Percentiles rank a stretch among this genome's conserved stretches.
Evolutionary conservation across 352 stramenopile genomes (phyloP).

Genomic region (Phytophthora macrochlamydospora): DNA sequence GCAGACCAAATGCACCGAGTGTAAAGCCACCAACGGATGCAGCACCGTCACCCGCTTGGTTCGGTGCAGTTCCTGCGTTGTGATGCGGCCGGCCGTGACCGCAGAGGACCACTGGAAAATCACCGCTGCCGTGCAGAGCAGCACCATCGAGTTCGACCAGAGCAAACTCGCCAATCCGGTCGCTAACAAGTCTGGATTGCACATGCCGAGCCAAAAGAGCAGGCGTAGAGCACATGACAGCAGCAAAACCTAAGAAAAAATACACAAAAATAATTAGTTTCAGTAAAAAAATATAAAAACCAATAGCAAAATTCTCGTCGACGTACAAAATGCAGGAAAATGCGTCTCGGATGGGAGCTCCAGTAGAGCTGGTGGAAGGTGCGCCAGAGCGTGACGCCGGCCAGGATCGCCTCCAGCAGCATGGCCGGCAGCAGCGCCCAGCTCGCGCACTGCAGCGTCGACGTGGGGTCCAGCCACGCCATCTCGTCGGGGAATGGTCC

Average conservation of each 20-base stretch:
- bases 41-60: constrained; percentile 51
- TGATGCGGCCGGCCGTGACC: constrained; percentile 56
- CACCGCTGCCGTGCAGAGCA: constrained; percentile 69
- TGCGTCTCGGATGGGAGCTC: constrained; percentile 56
- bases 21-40: constrained; percentile 64
- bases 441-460: constrained; percentile 42
- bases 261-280: neutral
- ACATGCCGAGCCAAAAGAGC: constrained; percentile 54
- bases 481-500: constrained; percentile 22
- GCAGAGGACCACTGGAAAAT: constrained; percentile 75
- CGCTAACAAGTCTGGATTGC: constrained; percentile 32
- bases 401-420: constrained; percentile 48
- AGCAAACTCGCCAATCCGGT: constrained; percentile 47
- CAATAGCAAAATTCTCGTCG: neutral
- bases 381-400: constrained; percentile 56
- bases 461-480: constrained; percentile 41
- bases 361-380: constrained; percentile 66
- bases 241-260: constrained; percentile 42
- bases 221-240: constrained; percentile 44
- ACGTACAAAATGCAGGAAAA: constrained; percentile 65
- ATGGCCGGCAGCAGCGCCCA: constrained; percentile 55
- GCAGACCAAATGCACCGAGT: constrained; percentile 56
- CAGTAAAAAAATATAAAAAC: constrained; percentile 22
- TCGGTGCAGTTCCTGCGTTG: constrained; percentile 50
- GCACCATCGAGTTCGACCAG: constrained; percentile 67